Base-by-base conservation (phyloP, 202 grass and related monocot genomes). In the Carex arenaria region DNA sequence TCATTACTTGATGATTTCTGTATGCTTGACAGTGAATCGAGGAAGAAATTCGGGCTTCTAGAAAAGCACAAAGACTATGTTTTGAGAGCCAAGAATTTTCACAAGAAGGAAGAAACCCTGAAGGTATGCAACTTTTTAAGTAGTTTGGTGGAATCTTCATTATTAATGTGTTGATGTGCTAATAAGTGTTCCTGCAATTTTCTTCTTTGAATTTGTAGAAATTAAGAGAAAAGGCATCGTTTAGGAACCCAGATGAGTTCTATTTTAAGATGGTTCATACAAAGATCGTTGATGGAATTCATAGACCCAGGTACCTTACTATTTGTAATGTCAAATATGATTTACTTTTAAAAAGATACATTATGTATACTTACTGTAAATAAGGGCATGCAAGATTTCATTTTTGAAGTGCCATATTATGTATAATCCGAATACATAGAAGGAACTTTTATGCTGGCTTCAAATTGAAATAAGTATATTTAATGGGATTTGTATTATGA, bases 261-360 rank as follows among this genome's bases (percentile, higher is more conserved):
- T 91, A 96, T 43, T 99, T 99, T 87, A 99, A 91, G 84, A 99
- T 99, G 96, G 76, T 96, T 78, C 91, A 99, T 51, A 96, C 78
- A 30, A 90, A 26, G 80, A 92, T 84, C 4, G 84, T 89, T 3
- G 49, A 77, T 84, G 93, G 97, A 88, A 78, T 99, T 78, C 97
- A 96, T 83, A 90, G 38, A 72, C 85, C 85, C 36, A 87, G 87
- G 90, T 96, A 92, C 49, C 71, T 82, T 49, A 43, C 60, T 23
- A 12, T 10, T 72, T 13, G 10, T 7, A 79, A 38, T 47, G 88
- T 31, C 72, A 19, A 9, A 42, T 77, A 56, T 77, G 9, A 43
- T 54, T 52, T 51, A 63, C 22, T 67, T 36, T 85, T 77, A 26
- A 12, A 45, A 54, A 36, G 26, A 77, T 38, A 10, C 10, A 12